Conservation (phyloP, 345 rosid genomes). For the Pseudoturritis turrita region DNA sequence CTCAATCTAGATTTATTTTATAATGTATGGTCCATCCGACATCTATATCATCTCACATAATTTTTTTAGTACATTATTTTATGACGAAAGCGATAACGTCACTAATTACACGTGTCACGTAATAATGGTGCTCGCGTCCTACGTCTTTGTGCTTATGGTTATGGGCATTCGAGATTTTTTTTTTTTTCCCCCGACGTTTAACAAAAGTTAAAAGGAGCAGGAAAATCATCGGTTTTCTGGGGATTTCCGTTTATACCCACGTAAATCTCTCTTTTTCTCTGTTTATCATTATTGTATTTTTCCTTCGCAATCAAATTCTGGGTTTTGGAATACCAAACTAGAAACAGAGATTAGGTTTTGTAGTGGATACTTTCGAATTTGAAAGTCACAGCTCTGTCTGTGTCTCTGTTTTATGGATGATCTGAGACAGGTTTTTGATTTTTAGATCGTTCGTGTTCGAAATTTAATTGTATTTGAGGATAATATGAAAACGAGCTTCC, state of each 20-base stretch:
- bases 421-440: neutral
- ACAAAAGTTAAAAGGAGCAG: neutral
- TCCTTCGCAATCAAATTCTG: neutral
- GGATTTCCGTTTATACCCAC: neutral
- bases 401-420: neutral
- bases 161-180: neutral
- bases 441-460: neutral
- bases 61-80: no score
- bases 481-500: neutral
- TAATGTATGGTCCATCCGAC: no score
- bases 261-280: neutral
- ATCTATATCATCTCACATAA: no score
- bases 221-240: neutral
- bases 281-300: neutral
- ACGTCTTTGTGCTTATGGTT: neutral
- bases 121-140: neutral
- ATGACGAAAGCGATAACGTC: slow-evolving; percentile 20
- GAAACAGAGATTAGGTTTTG: neutral
- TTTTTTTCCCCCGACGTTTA: neutral
- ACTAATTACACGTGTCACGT: slow-evolving; percentile 2
- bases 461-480: neutral
- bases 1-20: neutral
- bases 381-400: neutral
- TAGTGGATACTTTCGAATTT: neutral
- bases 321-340: neutral